phyloP scores from a whole-genome alignment of 2,329 filamentous ascomycete genomes.

The Colletotrichum incanum region DNA sequence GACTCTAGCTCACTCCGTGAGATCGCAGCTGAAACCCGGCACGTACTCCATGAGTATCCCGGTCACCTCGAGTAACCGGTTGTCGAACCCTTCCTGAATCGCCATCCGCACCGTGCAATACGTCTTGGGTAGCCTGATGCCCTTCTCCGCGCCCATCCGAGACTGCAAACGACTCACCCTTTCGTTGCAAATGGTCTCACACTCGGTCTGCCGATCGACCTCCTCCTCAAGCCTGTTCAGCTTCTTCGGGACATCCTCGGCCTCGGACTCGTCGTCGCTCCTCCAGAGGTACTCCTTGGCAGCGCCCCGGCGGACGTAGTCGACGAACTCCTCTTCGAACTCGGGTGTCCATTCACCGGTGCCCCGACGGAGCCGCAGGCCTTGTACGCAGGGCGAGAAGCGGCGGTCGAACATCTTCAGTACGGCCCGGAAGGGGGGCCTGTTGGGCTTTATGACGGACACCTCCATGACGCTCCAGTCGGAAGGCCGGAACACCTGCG shows the following conservation, averaged over 20 bases:
- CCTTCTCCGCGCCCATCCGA: slow-evolving; percentile 10
- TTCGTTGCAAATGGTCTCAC: slow-evolving; percentile 13
- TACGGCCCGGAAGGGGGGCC: slow-evolving; percentile 17
- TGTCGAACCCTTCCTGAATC: slow-evolving; percentile 1
- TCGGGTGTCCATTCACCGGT: slow-evolving; percentile 30
- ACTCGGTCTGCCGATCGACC: slow-evolving; percentile 27
- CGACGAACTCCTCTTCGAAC: slow-evolving; percentile 30
- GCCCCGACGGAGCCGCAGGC: slow-evolving; percentile 5
- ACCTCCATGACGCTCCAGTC: slow-evolving; percentile 36
- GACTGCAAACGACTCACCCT: neutral
- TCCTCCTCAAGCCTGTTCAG: slow-evolving; percentile 27
- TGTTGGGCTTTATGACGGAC: slow-evolving; percentile 10
- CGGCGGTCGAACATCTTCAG: slow-evolving; percentile 36
- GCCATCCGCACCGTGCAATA: slow-evolving; percentile 22
- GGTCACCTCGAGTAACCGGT: slow-evolving; percentile 13
- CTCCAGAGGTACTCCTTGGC: slow-evolving; percentile 28
- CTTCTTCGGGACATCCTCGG: neutral
- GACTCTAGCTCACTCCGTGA: neutral
- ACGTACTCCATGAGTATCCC: slow-evolving; percentile 27
- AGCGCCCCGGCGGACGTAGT: slow-evolving; percentile 24
- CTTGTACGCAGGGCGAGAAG: slow-evolving; percentile 28
- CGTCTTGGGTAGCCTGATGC: slow-evolving; percentile 5
- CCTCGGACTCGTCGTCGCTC: neutral
- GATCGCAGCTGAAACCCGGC: slow-evolving; percentile 20
- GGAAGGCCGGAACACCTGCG: slow-evolving; percentile 29